Base-by-base conservation (phyloP, 768 basidiomycete species). In the Mycena capillaripes region DNA sequence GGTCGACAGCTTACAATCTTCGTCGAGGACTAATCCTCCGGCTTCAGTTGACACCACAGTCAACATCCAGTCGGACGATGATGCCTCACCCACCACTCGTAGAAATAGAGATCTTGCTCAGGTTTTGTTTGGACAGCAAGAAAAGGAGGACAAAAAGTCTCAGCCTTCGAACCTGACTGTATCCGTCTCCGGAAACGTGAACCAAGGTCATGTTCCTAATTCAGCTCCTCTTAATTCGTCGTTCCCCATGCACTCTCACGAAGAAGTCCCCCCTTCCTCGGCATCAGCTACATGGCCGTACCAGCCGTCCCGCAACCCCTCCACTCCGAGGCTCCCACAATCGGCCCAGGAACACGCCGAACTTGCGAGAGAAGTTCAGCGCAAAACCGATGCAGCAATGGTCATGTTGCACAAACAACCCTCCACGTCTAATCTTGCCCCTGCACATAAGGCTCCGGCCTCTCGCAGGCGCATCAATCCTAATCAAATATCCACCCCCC, bases 81-180 rank as follows among this genome's bases (percentile, higher is more conserved):
- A 85, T 64, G 66, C 77, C 21, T 89, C 86, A 14, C 89, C 84
- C 30, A 89, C 86, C 40, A 87, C 90, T 50, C 90, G 90, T 67
- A 87, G 91, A 63, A 91, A 92, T 73, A 86, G 92, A 74, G 92
- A 93, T 77, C 86, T 96, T n/a, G 92, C 94, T 2, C 91, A 92
- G 66, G 91, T 90, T 21, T 82, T 96, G 48, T 95, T 95, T 75
- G 93, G 92, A 21, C 80, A 78, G 21, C 86, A 88, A 65, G 85
- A 83, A 50, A 66, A 63, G 30, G 78, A 80, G 66, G 71, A 59
- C 23, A 77, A 78, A 36, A 76, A 72, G 23, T 75, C 81, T 46
- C 73, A 77, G 57, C 44, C 34, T 32, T 61, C 50, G 63, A 71
- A 72, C 52, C 71, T 64, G 60, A 69, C 60, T 59, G 44, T 72